Evolutionary conservation across 345 rosid genomes (phyloP).

Genomic region (Syzygium aqueum): DNA sequence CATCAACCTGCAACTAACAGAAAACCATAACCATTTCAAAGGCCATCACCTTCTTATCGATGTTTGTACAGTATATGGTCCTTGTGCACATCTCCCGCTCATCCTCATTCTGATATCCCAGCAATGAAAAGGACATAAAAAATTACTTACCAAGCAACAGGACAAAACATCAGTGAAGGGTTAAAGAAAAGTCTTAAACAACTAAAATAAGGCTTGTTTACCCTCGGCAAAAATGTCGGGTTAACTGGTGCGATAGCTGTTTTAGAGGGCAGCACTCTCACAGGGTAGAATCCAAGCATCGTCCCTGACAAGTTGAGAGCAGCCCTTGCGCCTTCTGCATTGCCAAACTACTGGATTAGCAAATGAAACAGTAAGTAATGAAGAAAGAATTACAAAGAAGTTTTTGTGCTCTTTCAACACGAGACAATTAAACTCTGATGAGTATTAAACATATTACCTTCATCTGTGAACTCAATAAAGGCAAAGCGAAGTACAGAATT

Average conservation of each 20-base stretch:
- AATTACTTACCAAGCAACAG: background rate
- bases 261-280: conserved; percentile 84
- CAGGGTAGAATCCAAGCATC: conserved; percentile 86
- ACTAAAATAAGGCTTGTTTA: conserved; percentile 15
- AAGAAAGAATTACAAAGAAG: background rate
- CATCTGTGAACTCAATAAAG: conserved; percentile 85
- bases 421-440: background rate
- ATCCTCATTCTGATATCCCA: conserved; percentile 54
- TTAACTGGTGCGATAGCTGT: conserved; percentile 97
- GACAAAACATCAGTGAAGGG: background rate
- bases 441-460: conserved; percentile 35
- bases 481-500: conserved; percentile 94
- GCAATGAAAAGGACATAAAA: background rate
- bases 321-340: conserved; percentile 67
- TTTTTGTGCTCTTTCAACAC: background rate
- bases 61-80: conserved; percentile 89
- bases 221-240: conserved; percentile 92
- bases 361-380: background rate
- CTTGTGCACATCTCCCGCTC: conserved; percentile 95
- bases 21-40: background rate
- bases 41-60: conserved; percentile 68
- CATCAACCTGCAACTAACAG: background rate
- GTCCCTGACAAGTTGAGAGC: conserved; percentile 77
- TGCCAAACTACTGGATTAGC: conserved; percentile 9
- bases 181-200: background rate